Evolutionary conservation across 2,329 filamentous ascomycete species (phyloP).

Genomic region (Fusarium albidum): DNA sequence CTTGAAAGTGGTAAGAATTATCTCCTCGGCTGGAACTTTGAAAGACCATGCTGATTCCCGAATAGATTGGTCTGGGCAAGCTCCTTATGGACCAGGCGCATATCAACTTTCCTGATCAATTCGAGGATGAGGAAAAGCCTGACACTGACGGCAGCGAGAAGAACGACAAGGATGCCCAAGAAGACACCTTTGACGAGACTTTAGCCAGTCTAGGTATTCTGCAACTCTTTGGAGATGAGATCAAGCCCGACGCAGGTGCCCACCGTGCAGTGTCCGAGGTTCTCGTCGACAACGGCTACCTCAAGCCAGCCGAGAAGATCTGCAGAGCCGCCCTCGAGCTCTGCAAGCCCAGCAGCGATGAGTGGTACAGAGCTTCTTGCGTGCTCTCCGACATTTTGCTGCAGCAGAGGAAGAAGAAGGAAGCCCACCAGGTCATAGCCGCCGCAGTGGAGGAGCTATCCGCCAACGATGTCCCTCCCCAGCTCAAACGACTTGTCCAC

Average conservation of each 20-base stretch:
- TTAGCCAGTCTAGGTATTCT: constrained; percentile 27
- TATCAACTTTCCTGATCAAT: neutral
- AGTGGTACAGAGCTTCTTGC: neutral
- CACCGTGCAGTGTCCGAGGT: constrained; percentile 4
- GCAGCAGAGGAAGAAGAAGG: neutral
- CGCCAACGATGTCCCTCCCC: fast-evolving
- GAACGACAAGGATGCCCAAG: neutral
- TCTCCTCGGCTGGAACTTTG: too few species aligned
- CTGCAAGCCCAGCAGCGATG: neutral
- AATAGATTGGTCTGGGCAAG: neutral
- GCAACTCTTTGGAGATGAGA: constrained; percentile 30
- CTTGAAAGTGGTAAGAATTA: neutral
- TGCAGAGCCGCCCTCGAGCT: neutral
- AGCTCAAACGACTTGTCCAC: neutral
- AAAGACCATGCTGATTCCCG: neutral
- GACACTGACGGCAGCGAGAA: neutral
- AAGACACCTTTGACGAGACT: neutral
- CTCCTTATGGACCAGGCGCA: constrained; percentile 3
- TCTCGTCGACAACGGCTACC: neutral
- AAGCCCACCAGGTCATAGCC: neutral
- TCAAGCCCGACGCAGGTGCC: constrained; percentile 18
- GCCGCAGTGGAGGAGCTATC: neutral
- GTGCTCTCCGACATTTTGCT: neutral
- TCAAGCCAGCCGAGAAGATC: neutral
- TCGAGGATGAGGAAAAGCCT: neutral